Base-by-base conservation (phyloP, 2,329 filamentous ascomycete genomes). In the Beauveria caledonica region DNA sequence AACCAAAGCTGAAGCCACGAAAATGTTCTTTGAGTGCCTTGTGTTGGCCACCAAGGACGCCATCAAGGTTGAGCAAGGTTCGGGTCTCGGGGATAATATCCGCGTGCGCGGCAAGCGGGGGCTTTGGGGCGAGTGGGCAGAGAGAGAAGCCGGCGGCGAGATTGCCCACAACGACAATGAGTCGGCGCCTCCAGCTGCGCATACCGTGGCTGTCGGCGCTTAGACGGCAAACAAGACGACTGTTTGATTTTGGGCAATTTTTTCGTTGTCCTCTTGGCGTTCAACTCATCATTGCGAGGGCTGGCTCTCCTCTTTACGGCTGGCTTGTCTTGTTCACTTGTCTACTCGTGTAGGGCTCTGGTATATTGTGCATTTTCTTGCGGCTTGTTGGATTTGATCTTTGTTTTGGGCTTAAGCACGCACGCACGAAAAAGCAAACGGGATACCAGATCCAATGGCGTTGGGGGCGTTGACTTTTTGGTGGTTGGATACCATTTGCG, bases 21-120 rank as follows among this genome's bases (percentile, higher is more conserved):
- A 97, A 81, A 97, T 99, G 92, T 99, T 99, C 78, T 99, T 99
- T 68, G 94, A 99, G 76, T 88, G 94, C 59, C 80, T 99, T 25
- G 94, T 99, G 3, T 81, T 99, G 51, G 94, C 93, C 5, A 99
- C 94, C 46, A 99, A 99, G 77, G 94, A 99, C 71, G 94, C 94
- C 29, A 89, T 99, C 76, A 96, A 96, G 76, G 91, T 97, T 27
- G 93, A 97, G 71, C 94, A 99, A 74, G 83, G 83, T 53, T 79
- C 86, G 63, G 83, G 81, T 42, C 82, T 97, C 27, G 92, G 92
- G 54, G 89, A 86, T 3, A 83, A 88, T 15, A 90, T 99, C 69
- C 82, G 87, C 62, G 89, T 99, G 62, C 82, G 91, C 66, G 92
- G 89, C 62, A 99, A 99, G 83, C 85, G 90, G 67, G 93, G 90